phyloP scores from a whole-genome alignment of 1,284 basidiomycete genomes.

The Anthracocystis setariae region DNA sequence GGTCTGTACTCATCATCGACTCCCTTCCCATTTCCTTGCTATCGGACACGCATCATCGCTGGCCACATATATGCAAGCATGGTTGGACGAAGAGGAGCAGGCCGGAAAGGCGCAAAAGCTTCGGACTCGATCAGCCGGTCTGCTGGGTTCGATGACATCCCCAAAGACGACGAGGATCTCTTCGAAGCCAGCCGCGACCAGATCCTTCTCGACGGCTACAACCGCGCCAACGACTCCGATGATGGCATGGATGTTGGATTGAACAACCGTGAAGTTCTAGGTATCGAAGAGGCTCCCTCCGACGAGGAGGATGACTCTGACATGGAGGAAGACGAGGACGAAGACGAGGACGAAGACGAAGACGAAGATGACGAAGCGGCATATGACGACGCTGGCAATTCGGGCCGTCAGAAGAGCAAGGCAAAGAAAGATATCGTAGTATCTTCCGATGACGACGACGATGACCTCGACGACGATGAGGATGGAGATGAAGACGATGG shows the following conservation, averaged over 20 bases:
- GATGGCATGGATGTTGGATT: conserved; percentile 56
- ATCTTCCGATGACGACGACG: conserved; percentile 50
- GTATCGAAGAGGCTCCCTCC: conserved; percentile 51
- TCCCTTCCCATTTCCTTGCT: conserved; percentile 5
- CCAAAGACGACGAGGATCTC: conserved; percentile 58
- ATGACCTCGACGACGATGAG: conserved; percentile 72
- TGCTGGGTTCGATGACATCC: conserved; percentile 52
- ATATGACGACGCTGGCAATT: conserved; percentile 37
- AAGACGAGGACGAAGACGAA: conserved; percentile 68
- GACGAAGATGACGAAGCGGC: too few relatives aligned
- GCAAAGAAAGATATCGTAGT: conserved; percentile 36
- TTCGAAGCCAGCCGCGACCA: conserved; percentile 73
- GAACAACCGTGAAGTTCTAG: conserved; percentile 55
- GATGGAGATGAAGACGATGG: conserved; percentile 72
- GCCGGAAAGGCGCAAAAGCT: conserved; percentile 17
- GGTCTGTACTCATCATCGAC: background rate
- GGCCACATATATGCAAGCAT: conserved; percentile 11
- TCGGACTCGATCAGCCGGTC: conserved; percentile 33
- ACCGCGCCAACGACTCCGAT: conserved; percentile 40
- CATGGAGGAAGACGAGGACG: conserved; percentile 25
- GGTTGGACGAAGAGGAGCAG: conserved; percentile 31
- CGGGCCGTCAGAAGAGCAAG: conserved; percentile 11
- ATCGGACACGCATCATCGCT: background rate
- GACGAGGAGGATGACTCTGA: conserved; percentile 53
- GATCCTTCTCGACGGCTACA: conserved; percentile 74